These are phyloP conservation scores for Tolypocladium nubicola DNA, from an alignment of 2,329 filamentous ascomycete species.

Conservation along the genomic window DNA sequence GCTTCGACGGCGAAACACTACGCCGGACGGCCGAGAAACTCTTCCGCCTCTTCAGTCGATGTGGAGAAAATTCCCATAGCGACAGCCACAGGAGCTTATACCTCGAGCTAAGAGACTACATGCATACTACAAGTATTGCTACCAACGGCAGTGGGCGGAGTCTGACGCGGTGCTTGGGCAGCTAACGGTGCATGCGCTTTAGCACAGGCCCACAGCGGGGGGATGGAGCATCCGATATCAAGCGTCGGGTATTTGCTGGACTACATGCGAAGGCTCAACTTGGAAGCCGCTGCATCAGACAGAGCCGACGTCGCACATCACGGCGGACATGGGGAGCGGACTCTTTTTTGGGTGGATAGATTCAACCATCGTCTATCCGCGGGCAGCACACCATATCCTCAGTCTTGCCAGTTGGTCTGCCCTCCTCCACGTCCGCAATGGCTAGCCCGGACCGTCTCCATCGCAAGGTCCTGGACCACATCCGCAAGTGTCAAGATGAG, in stretches of 20 bases:
- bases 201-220: not conserved
- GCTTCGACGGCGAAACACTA: not conserved
- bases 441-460: conserved; percentile 20
- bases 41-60: not conserved
- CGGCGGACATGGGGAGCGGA: not conserved
- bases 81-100: not conserved
- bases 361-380: conserved; percentile 41
- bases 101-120: not conserved
- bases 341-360: conserved; percentile 22
- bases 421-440: conserved; percentile 16
- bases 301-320: not conserved
- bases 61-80: too few species aligned
- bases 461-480: conserved; percentile 17
- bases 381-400: not conserved
- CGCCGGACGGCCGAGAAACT: not conserved
- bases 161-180: not conserved
- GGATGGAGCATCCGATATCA: not conserved
- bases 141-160: not conserved
- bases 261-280: not conserved
- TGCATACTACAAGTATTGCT: not conserved
- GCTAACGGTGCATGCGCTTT: not conserved
- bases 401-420: conserved; percentile 6
- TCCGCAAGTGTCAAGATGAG: conserved; percentile 9
- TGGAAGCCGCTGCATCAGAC: not conserved
- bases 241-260: not conserved